These are phyloP conservation scores for Ceratorhiza oryzae-sativae DNA, from an alignment of 1,284 basidiomycete species.

Conservation along the genomic window DNA sequence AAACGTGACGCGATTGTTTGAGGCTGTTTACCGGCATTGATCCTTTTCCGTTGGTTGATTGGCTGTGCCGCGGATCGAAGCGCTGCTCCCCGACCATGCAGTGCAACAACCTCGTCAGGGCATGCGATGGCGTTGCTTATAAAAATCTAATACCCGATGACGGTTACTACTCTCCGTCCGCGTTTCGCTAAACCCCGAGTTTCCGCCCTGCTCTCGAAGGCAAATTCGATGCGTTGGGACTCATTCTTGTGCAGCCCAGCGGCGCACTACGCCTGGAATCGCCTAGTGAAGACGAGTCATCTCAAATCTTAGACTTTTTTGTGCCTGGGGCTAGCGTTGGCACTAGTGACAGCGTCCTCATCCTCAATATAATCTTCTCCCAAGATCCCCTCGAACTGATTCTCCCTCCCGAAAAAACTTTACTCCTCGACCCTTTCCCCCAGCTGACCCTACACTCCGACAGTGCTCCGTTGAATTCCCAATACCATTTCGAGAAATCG, in stretches of 20 bases:
- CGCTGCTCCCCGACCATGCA: background rate
- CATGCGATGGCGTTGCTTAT: background rate
- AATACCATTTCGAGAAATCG: background rate
- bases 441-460: background rate
- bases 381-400: background rate
- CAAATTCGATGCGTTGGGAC: background rate
- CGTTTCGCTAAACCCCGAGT: background rate
- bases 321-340: background rate
- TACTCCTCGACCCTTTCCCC: background rate
- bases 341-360: too few species aligned
- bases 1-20: background rate
- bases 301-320: background rate
- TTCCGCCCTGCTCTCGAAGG: background rate
- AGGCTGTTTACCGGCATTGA: background rate
- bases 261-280: background rate
- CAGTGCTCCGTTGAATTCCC: background rate
- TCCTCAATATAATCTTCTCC: background rate
- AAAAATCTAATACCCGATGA: background rate
- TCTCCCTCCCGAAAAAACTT: background rate
- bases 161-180: conserved; percentile 11
- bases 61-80: conserved; percentile 10
- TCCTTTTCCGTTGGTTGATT: background rate
- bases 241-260: background rate
- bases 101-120: conserved; percentile 2
- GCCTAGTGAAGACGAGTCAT: background rate